Base-by-base conservation (phyloP, 495 filamentous ascomycete genomes). In the Echria macrotheca region DNA sequence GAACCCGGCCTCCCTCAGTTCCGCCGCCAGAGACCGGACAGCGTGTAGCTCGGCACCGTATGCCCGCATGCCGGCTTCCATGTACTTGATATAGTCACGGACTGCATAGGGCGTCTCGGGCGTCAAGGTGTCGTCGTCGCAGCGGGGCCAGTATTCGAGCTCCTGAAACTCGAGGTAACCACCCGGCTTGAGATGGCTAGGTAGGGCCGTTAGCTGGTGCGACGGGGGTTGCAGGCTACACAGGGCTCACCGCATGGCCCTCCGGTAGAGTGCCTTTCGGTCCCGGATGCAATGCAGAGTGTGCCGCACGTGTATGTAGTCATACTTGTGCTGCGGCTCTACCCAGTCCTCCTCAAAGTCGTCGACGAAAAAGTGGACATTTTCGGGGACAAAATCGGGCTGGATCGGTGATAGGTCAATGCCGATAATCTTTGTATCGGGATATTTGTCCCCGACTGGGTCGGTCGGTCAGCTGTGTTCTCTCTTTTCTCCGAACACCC, bases 391-490 rank as follows among this genome's bases (percentile, higher is more conserved):
- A 57, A 74, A 75, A 39, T 55, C 56, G 1, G 80, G 80, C 45
- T 83, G 81, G 44, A 84, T 83, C 2, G 78, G 74, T 9, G 79
- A 82, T 12, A 88, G 70, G 56, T 89, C 85, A 17, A 84, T 75
- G 19, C 84, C 85, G 29, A 79, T 61, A 21, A 86, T 70, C 17
- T 73, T 67, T 2, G 75, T 67, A 18, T 65, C 36, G 0, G 81
- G 82, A 50, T 67, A 70, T 36, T 53, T 63, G 50, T 69, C 67
- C 49, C 56, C 69, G 26, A 71, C 66, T 69, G 38, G 8, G 22
- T 28, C 12, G 7, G 7, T 11, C 2, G 14, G 25, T 44, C 41
- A 44, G 41, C 25, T 10, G 7, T 24, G 12, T 26, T 17, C 39
- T 17, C 17, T n/a, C n/a, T n/a, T n/a, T n/a, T n/a, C n/a, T n/a